Evolutionary conservation across 1,139 yeast species (phyloP).

Genomic region (Candida sanyaensis): DNA sequence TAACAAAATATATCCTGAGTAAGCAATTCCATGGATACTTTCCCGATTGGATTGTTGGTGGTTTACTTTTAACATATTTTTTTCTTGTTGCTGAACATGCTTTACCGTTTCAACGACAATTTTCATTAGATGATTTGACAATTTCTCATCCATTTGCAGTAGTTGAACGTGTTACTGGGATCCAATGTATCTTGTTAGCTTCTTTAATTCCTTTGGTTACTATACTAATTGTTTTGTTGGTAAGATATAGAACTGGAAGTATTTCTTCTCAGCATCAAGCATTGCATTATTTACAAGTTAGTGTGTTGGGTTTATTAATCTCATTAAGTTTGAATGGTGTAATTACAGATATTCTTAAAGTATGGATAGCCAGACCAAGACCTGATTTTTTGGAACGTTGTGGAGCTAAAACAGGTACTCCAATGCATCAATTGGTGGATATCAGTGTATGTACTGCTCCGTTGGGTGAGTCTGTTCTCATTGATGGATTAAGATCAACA

Average conservation of each 20-base stretch:
- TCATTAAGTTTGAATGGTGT: slow-evolving; percentile 30
- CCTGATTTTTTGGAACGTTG: slow-evolving; percentile 81
- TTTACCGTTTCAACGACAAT: slow-evolving; percentile 36
- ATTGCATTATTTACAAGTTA: slow-evolving; percentile 24
- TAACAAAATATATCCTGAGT: slow-evolving; percentile 7
- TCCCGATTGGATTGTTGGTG: slow-evolving; percentile 35
- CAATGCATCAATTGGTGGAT: slow-evolving; percentile 38
- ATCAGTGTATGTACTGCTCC: slow-evolving; percentile 40
- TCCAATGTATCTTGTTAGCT: slow-evolving; percentile 20
- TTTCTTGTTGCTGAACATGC: slow-evolving; percentile 38
- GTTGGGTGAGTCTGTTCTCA: slow-evolving; percentile 50
- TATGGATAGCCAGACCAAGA: slow-evolving; percentile 77
- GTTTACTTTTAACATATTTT: slow-evolving; percentile 26
- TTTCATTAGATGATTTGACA: slow-evolving; percentile 28
- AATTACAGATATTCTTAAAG: slow-evolving; percentile 66
- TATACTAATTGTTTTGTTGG: slow-evolving; percentile 13
- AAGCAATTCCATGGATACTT: slow-evolving; percentile 17
- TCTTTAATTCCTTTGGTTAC: slow-evolving; percentile 19
- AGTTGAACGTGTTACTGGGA: slow-evolving; percentile 36
- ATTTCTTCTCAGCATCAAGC: slow-evolving; percentile 12
- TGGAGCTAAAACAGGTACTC: slow-evolving; percentile 44
- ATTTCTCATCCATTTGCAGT: slow-evolving; percentile 48
- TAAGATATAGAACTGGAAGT: slow-evolving; percentile 6
- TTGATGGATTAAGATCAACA: slow-evolving; percentile 76
- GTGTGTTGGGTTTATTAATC: slow-evolving; percentile 26